A percentile compares a stretch with the other conserved stretches of the same genome.
These are phyloP conservation scores for Epichloe sibirici DNA, from an alignment of 2,329 filamentous ascomycete species.

Conservation along the genomic window DNA sequence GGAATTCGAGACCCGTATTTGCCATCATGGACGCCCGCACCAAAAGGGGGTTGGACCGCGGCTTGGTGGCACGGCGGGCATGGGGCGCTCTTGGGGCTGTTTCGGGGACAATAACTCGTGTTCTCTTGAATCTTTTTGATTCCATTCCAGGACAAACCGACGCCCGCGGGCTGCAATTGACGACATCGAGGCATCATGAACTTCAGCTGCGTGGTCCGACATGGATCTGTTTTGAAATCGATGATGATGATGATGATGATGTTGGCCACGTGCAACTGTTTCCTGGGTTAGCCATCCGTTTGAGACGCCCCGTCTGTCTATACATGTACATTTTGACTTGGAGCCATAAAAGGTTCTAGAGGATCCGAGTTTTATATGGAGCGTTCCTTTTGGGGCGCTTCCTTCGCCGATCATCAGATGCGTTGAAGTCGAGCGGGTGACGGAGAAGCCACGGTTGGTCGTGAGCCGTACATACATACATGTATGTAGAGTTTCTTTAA, in stretches of 20 bases:
- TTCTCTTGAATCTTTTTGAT: neutral
- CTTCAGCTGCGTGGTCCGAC: neutral
- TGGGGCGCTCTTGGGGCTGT: neutral
- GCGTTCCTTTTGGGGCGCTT: too few species aligned
- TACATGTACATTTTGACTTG: too few species aligned
- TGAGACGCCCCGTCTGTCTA: too few species aligned
- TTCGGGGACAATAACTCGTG: neutral
- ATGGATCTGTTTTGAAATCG: neutral
- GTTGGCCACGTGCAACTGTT: neutral
- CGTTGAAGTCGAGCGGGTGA: too few species aligned
- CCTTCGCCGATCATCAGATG: too few species aligned
- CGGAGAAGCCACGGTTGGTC: too few species aligned
- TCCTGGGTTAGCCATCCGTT: neutral
- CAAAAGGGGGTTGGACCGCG: neutral
- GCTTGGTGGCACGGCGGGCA: neutral
- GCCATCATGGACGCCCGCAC: neutral
- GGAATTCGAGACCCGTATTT: conserved; percentile 8
- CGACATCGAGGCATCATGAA: neutral
- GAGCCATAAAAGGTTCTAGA: too few species aligned
- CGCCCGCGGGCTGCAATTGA: neutral
- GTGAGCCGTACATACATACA: neutral
- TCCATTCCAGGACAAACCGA: neutral
- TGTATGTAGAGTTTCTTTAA: neutral
- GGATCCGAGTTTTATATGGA: too few species aligned
- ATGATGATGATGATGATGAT: neutral